Percentiles rank a stretch among this genome's conserved stretches.
Evolutionary conservation across 2,329 filamentous ascomycete genomes (phyloP).

Genomic region (Cladophialophora psammophila): DNA sequence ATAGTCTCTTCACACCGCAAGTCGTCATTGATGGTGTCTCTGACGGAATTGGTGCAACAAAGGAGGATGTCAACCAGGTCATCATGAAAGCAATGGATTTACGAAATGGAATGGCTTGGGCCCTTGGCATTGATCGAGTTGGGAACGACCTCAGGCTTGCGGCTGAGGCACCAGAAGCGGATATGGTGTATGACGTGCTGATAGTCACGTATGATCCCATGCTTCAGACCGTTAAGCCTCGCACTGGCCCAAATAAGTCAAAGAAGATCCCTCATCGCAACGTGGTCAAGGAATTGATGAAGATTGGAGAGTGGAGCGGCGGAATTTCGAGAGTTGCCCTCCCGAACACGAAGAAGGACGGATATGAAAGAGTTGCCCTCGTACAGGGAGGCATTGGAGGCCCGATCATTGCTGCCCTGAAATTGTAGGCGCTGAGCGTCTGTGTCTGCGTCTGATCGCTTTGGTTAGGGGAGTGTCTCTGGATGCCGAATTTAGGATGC

Average conservation of each 20-base stretch:
- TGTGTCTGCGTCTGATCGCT: neutral
- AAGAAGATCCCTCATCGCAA: constrained; percentile 36
- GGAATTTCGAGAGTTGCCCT: constrained; percentile 25
- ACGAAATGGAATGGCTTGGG: constrained; percentile 29
- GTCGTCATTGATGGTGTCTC: constrained; percentile 32
- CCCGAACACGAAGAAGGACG: constrained; percentile 25
- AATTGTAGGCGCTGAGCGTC: constrained; percentile 15
- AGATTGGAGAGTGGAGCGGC: constrained; percentile 35
- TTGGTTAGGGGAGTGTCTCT: neutral
- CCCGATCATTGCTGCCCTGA: constrained; percentile 32
- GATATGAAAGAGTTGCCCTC: constrained; percentile 33
- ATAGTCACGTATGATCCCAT: constrained; percentile 30
- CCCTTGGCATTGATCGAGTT: constrained; percentile 28
- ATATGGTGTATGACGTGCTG: constrained; percentile 33
- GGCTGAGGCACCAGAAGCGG: constrained; percentile 27
- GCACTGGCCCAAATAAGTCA: constrained; percentile 31
- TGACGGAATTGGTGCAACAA: constrained; percentile 32
- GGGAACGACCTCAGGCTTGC: constrained; percentile 32
- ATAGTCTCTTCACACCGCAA: constrained; percentile 35
- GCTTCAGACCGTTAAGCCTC: constrained; percentile 31
- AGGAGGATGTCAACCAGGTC: constrained; percentile 31
- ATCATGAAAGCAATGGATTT: constrained; percentile 31
- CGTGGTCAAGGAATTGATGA: constrained; percentile 34
- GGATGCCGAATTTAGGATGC: neutral
- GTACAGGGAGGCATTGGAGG: constrained; percentile 32